These are phyloP conservation scores for Starmerella etchellsii DNA, from an alignment of 805 yeast species.

Conservation along the genomic window DNA sequence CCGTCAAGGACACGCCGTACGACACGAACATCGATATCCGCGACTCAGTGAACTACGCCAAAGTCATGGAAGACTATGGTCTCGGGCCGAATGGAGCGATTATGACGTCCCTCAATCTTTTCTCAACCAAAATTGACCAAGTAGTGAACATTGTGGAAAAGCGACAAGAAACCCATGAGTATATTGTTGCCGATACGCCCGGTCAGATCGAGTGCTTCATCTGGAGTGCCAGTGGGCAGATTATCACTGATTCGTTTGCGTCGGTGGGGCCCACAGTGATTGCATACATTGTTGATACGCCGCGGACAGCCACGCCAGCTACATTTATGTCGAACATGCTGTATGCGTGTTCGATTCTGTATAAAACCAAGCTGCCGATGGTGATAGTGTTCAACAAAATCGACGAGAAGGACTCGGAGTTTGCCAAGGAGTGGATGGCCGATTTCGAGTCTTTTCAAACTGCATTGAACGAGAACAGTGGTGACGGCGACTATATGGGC, in stretches of 20 bases:
- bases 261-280: conserved; percentile 89
- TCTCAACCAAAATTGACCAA: conserved; percentile 92
- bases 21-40: conserved; percentile 91
- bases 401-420: conserved; percentile 71
- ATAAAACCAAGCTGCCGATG: conserved; percentile 94
- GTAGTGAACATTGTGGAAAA: conserved; percentile 77
- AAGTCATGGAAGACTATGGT: conserved; percentile 88
- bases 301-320: conserved; percentile 84
- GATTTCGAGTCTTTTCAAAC: conserved; percentile 74
- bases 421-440: conserved; percentile 94
- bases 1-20: conserved; percentile 85
- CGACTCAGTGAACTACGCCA: conserved; percentile 87
- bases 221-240: conserved; percentile 96
- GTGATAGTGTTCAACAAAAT: conserved; percentile 91
- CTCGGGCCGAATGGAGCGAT: conserved; percentile 98
- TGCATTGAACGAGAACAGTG: conserved; percentile 44
- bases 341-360: conserved; percentile 91
- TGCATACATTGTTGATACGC: conserved; percentile 94
- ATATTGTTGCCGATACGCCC: conserved; percentile 89
- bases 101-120: conserved; percentile 83
- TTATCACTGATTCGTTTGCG: conserved; percentile 92
- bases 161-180: conserved; percentile 41
- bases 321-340: conserved; percentile 98
- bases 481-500: conserved; percentile 81
- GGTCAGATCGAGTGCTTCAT: conserved; percentile 98